These are phyloP conservation scores for Pittosporum tobira DNA, from an alignment of 129 eudicot genomes.

Conservation along the genomic window DNA sequence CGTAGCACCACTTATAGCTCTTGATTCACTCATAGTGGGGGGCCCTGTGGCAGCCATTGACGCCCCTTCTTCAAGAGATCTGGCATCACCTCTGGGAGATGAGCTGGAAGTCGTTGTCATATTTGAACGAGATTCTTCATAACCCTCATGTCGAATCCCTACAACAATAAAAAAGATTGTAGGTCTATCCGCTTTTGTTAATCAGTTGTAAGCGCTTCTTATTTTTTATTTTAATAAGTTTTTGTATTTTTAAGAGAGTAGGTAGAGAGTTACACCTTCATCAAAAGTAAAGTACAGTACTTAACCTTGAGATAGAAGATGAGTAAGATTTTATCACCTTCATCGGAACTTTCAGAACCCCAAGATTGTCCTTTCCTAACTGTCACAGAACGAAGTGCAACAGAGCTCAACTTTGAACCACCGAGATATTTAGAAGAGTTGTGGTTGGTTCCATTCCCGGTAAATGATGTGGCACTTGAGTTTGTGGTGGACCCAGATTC, in stretches of 20 bases:
- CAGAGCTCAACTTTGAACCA: slow-evolving; percentile 53
- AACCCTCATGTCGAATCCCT: slow-evolving; percentile 48
- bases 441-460: slow-evolving; percentile 68
- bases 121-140: slow-evolving; percentile 56
- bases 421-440: slow-evolving; percentile 53
- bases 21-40: slow-evolving; percentile 33
- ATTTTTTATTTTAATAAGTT: too few species aligned
- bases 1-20: slow-evolving; percentile 48
- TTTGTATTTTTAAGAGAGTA: too few species aligned
- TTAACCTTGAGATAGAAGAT: background rate
- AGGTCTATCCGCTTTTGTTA: background rate
- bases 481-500: slow-evolving; percentile 44
- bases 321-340: slow-evolving; percentile 37
- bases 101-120: slow-evolving; percentile 36
- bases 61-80: slow-evolving; percentile 51
- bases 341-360: slow-evolving; percentile 54
- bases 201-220: background rate
- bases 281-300: too few species aligned
- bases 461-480: slow-evolving; percentile 28
- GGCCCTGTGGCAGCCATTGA: slow-evolving; percentile 25
- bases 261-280: too few species aligned
- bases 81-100: slow-evolving; percentile 50
- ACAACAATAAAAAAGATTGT: slow-evolving; percentile 6
- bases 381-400: slow-evolving; percentile 65
- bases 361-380: slow-evolving; percentile 63